phyloP scores from a whole-genome alignment of 768 basidiomycete genomes.

The Hirschioporus abietinus region DNA sequence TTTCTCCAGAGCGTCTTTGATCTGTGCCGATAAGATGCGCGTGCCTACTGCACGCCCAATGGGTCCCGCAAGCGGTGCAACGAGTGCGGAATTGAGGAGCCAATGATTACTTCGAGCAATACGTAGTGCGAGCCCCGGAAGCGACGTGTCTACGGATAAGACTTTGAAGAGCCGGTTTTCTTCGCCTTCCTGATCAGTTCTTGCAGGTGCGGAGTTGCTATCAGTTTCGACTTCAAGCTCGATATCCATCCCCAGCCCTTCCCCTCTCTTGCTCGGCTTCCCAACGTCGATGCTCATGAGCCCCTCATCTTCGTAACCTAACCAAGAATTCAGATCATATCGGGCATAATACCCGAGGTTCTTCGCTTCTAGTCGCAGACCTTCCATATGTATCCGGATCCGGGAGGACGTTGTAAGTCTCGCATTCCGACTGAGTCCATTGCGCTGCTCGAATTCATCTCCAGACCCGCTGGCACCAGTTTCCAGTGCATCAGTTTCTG shows the following conservation, averaged over 20 bases:
- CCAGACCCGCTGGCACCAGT: neutral
- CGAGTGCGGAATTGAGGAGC: conserved; percentile 22
- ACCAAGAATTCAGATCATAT: conserved; percentile 15
- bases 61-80: conserved; percentile 21
- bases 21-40: conserved; percentile 15
- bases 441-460: neutral
- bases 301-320: conserved; percentile 23
- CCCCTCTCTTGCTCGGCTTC: neutral
- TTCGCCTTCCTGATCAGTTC: conserved; percentile 4
- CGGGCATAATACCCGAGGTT: conserved; percentile 21
- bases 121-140: conserved; percentile 18
- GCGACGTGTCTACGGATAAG: conserved; percentile 15
- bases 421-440: neutral
- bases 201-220: neutral
- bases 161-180: conserved; percentile 18
- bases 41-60: conserved; percentile 12
- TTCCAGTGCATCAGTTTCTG: neutral
- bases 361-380: conserved; percentile 18
- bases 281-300: conserved; percentile 17
- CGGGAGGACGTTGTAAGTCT: conserved; percentile 1
- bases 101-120: conserved; percentile 22
- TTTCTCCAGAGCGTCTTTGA: conserved; percentile 14
- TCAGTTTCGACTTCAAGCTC: conserved; percentile 16
- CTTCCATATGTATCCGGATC: conserved; percentile 18
- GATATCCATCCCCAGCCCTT: conserved; percentile 5